Base-by-base conservation (phyloP, 202 grass and related monocot species). In the Digitaria exilis region DNA sequence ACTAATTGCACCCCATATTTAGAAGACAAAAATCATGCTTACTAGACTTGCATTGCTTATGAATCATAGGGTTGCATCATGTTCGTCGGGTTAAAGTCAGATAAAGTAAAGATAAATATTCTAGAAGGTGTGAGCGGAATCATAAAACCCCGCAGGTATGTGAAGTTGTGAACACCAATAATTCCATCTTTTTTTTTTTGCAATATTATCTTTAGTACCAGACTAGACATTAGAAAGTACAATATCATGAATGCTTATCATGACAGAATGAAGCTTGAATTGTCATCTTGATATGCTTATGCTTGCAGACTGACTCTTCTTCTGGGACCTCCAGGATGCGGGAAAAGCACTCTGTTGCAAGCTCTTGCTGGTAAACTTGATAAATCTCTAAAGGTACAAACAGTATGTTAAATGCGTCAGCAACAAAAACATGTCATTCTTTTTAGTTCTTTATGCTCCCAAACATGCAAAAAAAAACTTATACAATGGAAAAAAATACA, bases 111-210 rank as follows among this genome's bases (percentile, higher is more conserved):
- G 12, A 77, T 87, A 71, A 62, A 77, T 15, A 90, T 90, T 87
- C 56, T 93, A 60, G 89, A 87, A 83, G 84, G 88, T 77, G 73
- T 93, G 66, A 88, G 57, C 24, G 91, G 87, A 28, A 81, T 85
- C 84, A 87, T 93, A 73, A 90, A 90, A 69, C 87, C 91, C 65
- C 69, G 87, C 58, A 90, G 91, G 91, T 77, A 88, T 75, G 75
- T 58, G 64, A 77, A 44, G 73, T 85, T 75, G 75, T 58, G 64
- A 77, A 44, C n/a, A 24, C 22, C 2, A 46, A 12, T 0, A 61
- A 7, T 9, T 30, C 0, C 52, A 16, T 26, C 10, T 37, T 41
- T 41, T 56, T 55, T 1, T 44, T 10, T 35, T 9, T 62, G 4
- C 7, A 39, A 39, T 39, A 62, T 30, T 58, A 5, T 7, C 1